A percentile compares a stretch with the other conserved stretches of the same genome.
phyloP scores from a whole-genome alignment of 2,329 filamentous ascomycete species.

The Corinectria fuckeliana region DNA sequence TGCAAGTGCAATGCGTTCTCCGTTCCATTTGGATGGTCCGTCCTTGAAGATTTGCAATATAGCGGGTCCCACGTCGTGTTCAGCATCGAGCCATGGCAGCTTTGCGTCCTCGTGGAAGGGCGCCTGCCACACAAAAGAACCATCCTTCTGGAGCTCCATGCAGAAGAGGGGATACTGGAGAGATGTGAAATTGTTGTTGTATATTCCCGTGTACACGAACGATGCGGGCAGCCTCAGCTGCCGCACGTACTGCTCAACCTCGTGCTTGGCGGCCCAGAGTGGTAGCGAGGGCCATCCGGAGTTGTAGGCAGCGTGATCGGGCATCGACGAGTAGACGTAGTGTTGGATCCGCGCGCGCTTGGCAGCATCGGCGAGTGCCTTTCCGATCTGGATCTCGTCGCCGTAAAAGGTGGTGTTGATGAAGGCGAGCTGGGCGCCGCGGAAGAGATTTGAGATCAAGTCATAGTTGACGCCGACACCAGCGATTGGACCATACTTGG shows the following conservation, averaged over 20 bases:
- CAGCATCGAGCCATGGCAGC: slow-evolving; percentile 93
- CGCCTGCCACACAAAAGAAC: slow-evolving; percentile 89
- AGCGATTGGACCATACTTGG: slow-evolving; percentile 67
- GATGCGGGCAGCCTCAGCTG: slow-evolving; percentile 84
- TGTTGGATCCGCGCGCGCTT: slow-evolving; percentile 85
- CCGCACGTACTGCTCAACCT: slow-evolving; percentile 89
- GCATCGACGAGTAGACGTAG: slow-evolving; percentile 97
- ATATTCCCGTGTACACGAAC: slow-evolving; percentile 95
- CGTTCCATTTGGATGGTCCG: slow-evolving; percentile 84
- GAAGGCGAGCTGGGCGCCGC: slow-evolving; percentile 86
- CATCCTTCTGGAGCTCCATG: slow-evolving; percentile 86
- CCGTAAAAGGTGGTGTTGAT: slow-evolving; percentile 98
- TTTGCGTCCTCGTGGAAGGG: slow-evolving; percentile 91
- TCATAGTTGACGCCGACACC: slow-evolving; percentile 73
- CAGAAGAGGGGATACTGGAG: slow-evolving; percentile 92
- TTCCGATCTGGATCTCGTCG: slow-evolving; percentile 89
- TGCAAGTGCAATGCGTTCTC: slow-evolving; percentile 79
- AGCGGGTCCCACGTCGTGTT: slow-evolving; percentile 93
- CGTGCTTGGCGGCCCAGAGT: slow-evolving; percentile 91
- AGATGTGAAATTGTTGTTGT: slow-evolving; percentile 99
- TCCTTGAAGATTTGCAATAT: slow-evolving; percentile 96
- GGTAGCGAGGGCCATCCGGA: slow-evolving; percentile 81
- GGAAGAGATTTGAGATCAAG: slow-evolving; percentile 80
- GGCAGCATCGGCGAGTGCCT: slow-evolving; percentile 86
- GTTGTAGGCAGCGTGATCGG: slow-evolving; percentile 85